Evolutionary conservation across 352 stramenopile genomes (phyloP).

Genomic region (Stramenopiles sp.): DNA sequence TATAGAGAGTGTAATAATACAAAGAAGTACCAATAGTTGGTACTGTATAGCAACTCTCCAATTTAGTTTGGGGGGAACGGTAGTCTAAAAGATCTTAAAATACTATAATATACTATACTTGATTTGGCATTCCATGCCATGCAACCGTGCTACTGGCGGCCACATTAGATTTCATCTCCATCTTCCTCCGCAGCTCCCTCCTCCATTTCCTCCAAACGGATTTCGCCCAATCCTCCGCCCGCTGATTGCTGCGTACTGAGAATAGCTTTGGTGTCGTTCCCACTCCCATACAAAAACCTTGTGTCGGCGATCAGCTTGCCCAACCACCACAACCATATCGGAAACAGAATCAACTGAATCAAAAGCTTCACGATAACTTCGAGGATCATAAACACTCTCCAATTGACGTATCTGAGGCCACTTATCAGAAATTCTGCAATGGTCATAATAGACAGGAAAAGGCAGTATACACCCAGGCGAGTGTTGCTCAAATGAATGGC

Average conservation of each 20-base stretch:
- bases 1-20: no score
- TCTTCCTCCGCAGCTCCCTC: background rate
- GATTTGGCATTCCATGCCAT: no score
- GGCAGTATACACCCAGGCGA: background rate
- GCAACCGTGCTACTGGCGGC: no score
- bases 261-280: background rate
- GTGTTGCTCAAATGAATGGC: background rate
- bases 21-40: no score
- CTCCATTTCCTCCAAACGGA: background rate
- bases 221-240: background rate
- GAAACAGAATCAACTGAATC: background rate
- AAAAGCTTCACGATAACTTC: background rate
- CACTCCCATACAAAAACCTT: background rate
- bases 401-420: background rate
- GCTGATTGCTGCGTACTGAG: no score
- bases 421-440: background rate
- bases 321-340: background rate
- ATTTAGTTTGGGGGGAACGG: no score
- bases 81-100: no score
- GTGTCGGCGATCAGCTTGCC: background rate
- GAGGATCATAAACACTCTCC: background rate
- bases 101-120: no score
- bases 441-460: background rate
- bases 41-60: no score
- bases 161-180: background rate